Evolutionary conservation across 2,329 filamentous ascomycete genomes (phyloP).

Genomic region (Xenosphaeropsis pyriputrescens): DNA sequence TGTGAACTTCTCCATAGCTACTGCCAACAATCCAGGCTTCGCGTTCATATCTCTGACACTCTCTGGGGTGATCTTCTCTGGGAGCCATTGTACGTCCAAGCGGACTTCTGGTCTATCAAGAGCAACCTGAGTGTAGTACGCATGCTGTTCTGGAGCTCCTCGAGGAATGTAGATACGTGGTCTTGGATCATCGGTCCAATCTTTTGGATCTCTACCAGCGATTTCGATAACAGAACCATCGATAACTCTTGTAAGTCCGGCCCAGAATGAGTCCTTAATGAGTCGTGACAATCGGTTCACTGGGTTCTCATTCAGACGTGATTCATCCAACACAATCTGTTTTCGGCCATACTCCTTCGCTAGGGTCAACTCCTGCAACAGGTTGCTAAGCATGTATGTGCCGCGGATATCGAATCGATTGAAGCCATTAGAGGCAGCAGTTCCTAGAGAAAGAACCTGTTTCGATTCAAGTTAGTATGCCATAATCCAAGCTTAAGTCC

Average conservation of each 20-base stretch:
- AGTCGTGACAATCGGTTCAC: conserved; percentile 76
- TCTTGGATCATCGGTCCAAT: conserved; percentile 81
- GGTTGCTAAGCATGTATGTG: conserved; percentile 94
- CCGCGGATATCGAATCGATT: conserved; percentile 85
- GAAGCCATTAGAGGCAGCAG: conserved; percentile 71
- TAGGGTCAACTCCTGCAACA: conserved; percentile 85
- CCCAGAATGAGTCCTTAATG: conserved; percentile 87
- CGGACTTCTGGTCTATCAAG: conserved; percentile 67
- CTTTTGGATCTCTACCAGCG: conserved; percentile 82
- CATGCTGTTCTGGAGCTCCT: conserved; percentile 74
- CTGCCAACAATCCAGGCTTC: conserved; percentile 76
- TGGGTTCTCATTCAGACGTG: conserved; percentile 86
- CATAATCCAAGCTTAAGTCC: neutral
- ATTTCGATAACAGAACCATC: conserved; percentile 78
- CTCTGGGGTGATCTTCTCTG: conserved; percentile 63
- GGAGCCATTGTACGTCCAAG: conserved; percentile 72
- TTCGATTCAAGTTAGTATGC: neutral
- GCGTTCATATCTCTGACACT: conserved; percentile 72
- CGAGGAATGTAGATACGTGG: conserved; percentile 84
- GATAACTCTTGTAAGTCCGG: conserved; percentile 75
- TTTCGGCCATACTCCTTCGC: conserved; percentile 84
- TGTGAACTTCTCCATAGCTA: conserved; percentile 68
- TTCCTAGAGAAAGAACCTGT: conserved; percentile 69
- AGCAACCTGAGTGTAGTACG: conserved; percentile 77
- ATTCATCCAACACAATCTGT: conserved; percentile 82